A percentile compares a stretch with the other conserved stretches of the same genome.
These are phyloP conservation scores for Fagus crenata DNA, from an alignment of 306 rosid species.

Conservation along the genomic window DNA sequence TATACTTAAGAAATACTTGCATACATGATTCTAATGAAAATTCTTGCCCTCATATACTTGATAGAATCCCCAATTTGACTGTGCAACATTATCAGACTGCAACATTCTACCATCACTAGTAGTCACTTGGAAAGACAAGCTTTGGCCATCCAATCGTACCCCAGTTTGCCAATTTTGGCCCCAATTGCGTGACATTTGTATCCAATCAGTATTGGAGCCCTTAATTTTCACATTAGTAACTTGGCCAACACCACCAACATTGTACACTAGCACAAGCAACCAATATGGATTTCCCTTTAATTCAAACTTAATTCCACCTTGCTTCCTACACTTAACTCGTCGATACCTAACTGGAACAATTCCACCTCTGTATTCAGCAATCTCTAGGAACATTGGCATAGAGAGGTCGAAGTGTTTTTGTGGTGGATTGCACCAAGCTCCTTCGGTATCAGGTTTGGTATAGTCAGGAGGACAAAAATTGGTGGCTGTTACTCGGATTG, in stretches of 20 bases:
- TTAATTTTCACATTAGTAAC: constrained; percentile 22
- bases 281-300: constrained; percentile 15
- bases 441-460: neutral
- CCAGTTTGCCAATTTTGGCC: constrained; percentile 24
- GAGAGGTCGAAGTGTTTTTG: constrained; percentile 27
- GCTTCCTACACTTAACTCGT: neutral
- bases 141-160: constrained; percentile 2
- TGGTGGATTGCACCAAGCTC: constrained; percentile 24
- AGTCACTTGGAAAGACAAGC: constrained; percentile 25
- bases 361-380: constrained; percentile 19
- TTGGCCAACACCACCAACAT: constrained; percentile 26
- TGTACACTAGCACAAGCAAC: constrained; percentile 18
- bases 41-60: neutral
- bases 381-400: constrained; percentile 29
- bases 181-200: constrained; percentile 11
- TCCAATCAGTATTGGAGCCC: neutral
- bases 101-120: constrained; percentile 8
- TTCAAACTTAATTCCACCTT: constrained; percentile 18
- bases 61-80: constrained; percentile 9
- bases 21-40: neutral
- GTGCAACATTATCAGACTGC: constrained; percentile 17
- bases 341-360: constrained; percentile 15
- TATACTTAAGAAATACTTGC: too few species aligned
- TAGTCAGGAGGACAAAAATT: constrained; percentile 25
- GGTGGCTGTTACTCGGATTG: constrained; percentile 22